These are phyloP conservation scores for Diplodia sapinea DNA, from an alignment of 2,329 filamentous ascomycete species.

Conservation along the genomic window DNA sequence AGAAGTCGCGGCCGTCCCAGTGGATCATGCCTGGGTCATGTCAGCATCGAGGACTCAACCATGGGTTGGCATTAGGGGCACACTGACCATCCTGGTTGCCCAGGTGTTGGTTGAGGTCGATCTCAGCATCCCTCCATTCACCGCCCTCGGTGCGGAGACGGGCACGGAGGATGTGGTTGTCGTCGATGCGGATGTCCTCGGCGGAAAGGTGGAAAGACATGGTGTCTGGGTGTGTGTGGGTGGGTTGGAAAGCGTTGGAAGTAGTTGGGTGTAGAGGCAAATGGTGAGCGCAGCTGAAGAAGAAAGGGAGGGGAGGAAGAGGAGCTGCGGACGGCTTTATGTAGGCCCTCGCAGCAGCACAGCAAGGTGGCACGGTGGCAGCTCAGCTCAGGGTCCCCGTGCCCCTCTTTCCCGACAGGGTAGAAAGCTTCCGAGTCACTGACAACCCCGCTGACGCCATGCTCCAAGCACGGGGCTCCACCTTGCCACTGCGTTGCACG, in stretches of 20 bases:
- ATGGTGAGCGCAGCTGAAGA: constrained; percentile 12
- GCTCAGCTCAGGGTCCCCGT: constrained; percentile 18
- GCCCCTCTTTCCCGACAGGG: constrained; percentile 22
- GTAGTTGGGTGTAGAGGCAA: background rate
- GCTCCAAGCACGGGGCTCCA: constrained; percentile 19
- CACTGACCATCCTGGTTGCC: constrained; percentile 59
- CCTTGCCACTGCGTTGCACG: constrained; percentile 20
- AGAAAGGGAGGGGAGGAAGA: constrained; percentile 8
- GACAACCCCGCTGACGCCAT: constrained; percentile 24
- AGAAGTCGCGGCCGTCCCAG: constrained; percentile 46
- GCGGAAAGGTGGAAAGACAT: constrained; percentile 61
- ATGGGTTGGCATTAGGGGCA: constrained; percentile 42
- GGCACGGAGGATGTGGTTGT: constrained; percentile 58
- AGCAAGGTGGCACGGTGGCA: background rate
- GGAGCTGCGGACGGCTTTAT: constrained; percentile 1
- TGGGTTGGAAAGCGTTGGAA: constrained; percentile 7
- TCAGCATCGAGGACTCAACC: constrained; percentile 35
- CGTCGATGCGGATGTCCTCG: constrained; percentile 56
- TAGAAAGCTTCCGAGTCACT: background rate
- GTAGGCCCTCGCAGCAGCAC: constrained; percentile 12
- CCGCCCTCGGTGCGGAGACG: constrained; percentile 51
- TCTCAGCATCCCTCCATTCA: constrained; percentile 52
- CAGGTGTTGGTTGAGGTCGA: constrained; percentile 58
- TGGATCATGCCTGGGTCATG: constrained; percentile 34
- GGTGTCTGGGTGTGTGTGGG: constrained; percentile 26